phyloP scores from a whole-genome alignment of 1,284 basidiomycete species.

The Ganoderma meredithae region DNA sequence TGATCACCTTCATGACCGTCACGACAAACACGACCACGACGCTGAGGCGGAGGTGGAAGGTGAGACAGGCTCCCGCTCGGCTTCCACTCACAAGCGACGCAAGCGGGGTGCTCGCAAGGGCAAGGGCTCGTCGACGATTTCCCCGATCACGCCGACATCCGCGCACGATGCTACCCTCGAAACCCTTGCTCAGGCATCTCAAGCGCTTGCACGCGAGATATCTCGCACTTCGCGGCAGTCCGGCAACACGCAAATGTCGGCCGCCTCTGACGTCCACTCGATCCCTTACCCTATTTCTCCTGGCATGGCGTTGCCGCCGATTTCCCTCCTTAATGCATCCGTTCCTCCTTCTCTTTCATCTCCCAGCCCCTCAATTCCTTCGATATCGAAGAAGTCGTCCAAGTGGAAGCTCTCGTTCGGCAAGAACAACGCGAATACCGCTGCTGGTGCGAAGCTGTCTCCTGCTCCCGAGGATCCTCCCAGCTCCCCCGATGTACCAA shows the following conservation, averaged over 20 bases:
- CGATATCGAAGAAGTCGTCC: conserved; percentile 74
- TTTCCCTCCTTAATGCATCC: conserved; percentile 34
- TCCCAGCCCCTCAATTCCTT: conserved; percentile 36
- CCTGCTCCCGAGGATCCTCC: conserved; percentile 53
- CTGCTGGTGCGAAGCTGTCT: conserved; percentile 39
- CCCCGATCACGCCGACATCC: conserved; percentile 34
- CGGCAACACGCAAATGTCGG: conserved; percentile 24
- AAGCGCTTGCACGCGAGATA: conserved; percentile 85
- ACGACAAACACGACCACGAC: conserved; percentile 47
- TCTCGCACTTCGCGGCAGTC: conserved; percentile 56
- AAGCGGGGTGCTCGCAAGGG: conserved; percentile 83
- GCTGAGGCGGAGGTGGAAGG: conserved; percentile 45
- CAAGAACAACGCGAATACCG: conserved; percentile 51
- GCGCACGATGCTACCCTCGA: conserved; percentile 63
- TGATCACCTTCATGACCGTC: conserved; percentile 35
- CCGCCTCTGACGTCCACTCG: conserved; percentile 23
- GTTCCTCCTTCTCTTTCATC: conserved; percentile 30
- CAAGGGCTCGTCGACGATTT: conserved; percentile 50
- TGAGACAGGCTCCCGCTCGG: conserved; percentile 55
- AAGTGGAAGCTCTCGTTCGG: conserved; percentile 84
- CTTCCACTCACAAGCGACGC: conserved; percentile 75
- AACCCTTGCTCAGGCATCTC: conserved; percentile 81
- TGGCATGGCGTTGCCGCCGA: conserved; percentile 28
- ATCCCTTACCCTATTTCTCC: conserved; percentile 26
- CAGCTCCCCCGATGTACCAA: conserved; percentile 22